Base-by-base conservation (phyloP, 306 rosid genomes). In the Cicer bijugum region DNA sequence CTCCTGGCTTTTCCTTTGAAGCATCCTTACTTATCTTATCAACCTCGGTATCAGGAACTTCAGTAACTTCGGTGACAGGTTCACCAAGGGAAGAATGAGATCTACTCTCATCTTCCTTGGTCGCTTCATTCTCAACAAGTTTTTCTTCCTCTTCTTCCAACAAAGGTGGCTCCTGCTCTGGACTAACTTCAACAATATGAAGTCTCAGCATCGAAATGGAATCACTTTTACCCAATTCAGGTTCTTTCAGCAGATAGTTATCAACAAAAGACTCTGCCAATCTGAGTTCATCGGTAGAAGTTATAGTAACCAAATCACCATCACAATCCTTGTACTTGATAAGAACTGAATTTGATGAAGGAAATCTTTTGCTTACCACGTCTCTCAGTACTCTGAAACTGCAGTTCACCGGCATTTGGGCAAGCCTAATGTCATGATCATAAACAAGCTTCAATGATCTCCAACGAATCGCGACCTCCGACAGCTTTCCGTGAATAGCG, bases 281-380 rank as follows among this genome's bases (percentile, higher is more conserved):
- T 78, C 91, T 80, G 64, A 95, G 99, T 77, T 95, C 99, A 77
- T 82, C 85, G 7, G 91, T 87, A 67, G 86, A 88, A 16, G 99
- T 94, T 83, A 94, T 90, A 64, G 99, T 94, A 81, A 94, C 96
- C 85, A 94, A 75, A 84, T 94, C 99, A 74, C 96, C 96, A 80
- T 91, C 99, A 58, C 61, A 67, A 80, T 94, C 99, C 85, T 85
- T 89, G 83, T 89, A 91, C 73, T 94, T 94, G 83, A 94, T 82
- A 87, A 94, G 81, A 75, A 94, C 91, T 7, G 95, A 88, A 84
- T 86, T 87, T 14, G 99, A 88, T 0, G 99, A 88, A 5, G 96
- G 95, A 82, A 94, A 94, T 43, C 97, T 84, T 65, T 94, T 87
- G 65, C 89, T 80, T 42, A 95, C 97, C 12, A 79, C 63, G 67